Evolutionary conservation across 305 asterid genomes (phyloP).

Genomic region (Stenogyne calaminthoides): DNA sequence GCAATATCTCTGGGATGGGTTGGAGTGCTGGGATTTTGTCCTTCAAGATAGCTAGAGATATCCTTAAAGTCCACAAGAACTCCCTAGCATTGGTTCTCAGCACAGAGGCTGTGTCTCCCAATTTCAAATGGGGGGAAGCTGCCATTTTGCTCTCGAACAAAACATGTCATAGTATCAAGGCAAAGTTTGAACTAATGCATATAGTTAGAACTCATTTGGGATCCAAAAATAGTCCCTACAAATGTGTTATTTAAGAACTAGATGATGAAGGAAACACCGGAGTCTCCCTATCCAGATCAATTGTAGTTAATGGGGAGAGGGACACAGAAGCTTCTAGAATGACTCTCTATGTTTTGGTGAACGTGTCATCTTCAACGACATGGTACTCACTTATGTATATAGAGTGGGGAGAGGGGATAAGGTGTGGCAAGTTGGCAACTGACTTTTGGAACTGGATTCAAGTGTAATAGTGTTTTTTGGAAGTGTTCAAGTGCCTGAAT

Average conservation of each 20-base stretch:
- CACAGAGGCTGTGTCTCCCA: not conserved
- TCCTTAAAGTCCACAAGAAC: not conserved
- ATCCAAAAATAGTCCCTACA: not conserved
- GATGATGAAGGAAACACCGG: conserved; percentile 11
- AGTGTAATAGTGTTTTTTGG: conserved; percentile 20
- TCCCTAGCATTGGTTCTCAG: not conserved
- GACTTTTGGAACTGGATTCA: conserved; percentile 19
- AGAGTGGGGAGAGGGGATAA: conserved; percentile 11
- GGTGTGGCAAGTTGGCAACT: conserved; percentile 17
- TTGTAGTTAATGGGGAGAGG: no score
- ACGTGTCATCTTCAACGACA: not conserved
- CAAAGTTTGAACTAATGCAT: not conserved
- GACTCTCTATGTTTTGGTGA: no score
- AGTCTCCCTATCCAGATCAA: not conserved
- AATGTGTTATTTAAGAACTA: not conserved
- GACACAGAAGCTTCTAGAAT: no score
- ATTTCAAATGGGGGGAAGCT: conserved; percentile 20
- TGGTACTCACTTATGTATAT: conserved; percentile 18
- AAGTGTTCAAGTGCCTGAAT: conserved; percentile 15
- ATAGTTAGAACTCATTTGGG: no score
- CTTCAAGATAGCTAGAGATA: not conserved
- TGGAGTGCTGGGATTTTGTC: conserved; percentile 13
- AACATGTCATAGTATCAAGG: not conserved
- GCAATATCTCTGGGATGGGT: no score
- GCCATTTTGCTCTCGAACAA: conserved; percentile 11